These are phyloP conservation scores for Leishmania arabica DNA, from an alignment of 208 protist species.

Conservation along the genomic window DNA sequence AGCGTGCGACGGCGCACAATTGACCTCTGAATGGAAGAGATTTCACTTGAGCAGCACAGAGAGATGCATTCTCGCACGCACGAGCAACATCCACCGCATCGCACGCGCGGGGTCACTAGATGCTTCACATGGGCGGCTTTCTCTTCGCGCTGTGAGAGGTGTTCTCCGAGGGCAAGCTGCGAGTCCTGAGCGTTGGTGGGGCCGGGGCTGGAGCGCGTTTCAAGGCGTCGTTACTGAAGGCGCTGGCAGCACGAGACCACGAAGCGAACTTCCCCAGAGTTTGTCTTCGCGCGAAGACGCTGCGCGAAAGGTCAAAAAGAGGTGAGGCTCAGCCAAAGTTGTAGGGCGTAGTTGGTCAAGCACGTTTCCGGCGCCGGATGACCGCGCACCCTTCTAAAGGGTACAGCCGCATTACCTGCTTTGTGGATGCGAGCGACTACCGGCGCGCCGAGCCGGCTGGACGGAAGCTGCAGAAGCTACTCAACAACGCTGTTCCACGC, in stretches of 20 bases:
- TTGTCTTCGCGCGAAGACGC: slow-evolving; percentile 80
- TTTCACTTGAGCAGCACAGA: neutral
- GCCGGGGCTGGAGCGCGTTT: slow-evolving; percentile 80
- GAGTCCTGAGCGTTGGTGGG: slow-evolving; percentile 80
- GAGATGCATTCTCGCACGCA: too few relatives aligned
- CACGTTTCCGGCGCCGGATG: slow-evolving; percentile 76
- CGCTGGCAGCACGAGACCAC: slow-evolving; percentile 64
- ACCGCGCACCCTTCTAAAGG: slow-evolving; percentile 64
- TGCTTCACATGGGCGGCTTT: slow-evolving; percentile 48
- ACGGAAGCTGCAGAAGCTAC: slow-evolving; percentile 67
- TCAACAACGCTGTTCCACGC: slow-evolving; percentile 52
- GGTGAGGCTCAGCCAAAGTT: slow-evolving; percentile 76
- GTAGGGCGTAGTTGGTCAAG: slow-evolving; percentile 81
- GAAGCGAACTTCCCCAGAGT: slow-evolving; percentile 79
- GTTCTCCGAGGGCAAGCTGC: slow-evolving; percentile 62
- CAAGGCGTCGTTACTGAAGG: slow-evolving; percentile 87
- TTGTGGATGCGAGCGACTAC: slow-evolving; percentile 70
- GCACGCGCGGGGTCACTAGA: neutral
- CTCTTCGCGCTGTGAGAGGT: slow-evolving; percentile 51
- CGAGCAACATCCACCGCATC: neutral
- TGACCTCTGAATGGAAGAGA: neutral
- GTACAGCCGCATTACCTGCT: slow-evolving; percentile 80
- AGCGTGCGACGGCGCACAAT: neutral
- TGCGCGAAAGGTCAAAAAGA: slow-evolving; percentile 47
- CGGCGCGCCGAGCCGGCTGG: slow-evolving; percentile 54